Evolutionary conservation across 169 alveolate species (phyloP), one percentile per base, ranked within the genome.

Genomic region (Plasmodium reichenowi): DNA sequence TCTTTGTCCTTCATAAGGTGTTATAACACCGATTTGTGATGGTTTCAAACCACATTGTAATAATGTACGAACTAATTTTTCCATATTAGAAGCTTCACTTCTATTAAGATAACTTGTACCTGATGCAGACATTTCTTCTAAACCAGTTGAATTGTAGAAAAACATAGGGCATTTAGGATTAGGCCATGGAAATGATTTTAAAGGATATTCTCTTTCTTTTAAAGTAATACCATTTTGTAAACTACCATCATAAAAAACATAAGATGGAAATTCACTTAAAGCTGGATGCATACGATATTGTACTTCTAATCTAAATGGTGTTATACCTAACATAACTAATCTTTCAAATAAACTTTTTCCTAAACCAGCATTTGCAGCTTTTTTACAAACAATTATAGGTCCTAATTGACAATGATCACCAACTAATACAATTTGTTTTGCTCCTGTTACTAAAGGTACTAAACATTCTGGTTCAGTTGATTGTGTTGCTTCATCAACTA

Each of bases 221-320:
- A 96, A 87, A 10, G 99, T 94, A 9, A 98, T 98, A 2, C 99
- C 99, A 89, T 97, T 97, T 80, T 96, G 96, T 43, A 97, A 93
- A 17, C 97, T 92, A 43, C 99, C 99, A 89, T 97, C 99, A 95
- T 98, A 98, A 90, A 97, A 98, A 58, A 97, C 96, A 72, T 95
- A 96, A 7, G 98, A 95, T 5, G 99, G 98, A 76, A 98, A 98
- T 66, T 93, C 98, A 72, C 98, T 93, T 38, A 98, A 93, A 48
- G 96, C 95, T 52, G 99, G 99, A 87, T 98, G 99, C 99, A 98
- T 98, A 60, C 99, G 95, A 94, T 97, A 98, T 91, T 98, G 97
- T 13, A 97, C 98, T 93, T 97, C 97, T 47, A 98, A 92, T 92
- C 96, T 92, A 78, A 92, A 88, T 97, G 96, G 67, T 64, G 96